phyloP scores from a whole-genome alignment of 164 flowering plant species.

The Chimonanthus praecox region DNA sequence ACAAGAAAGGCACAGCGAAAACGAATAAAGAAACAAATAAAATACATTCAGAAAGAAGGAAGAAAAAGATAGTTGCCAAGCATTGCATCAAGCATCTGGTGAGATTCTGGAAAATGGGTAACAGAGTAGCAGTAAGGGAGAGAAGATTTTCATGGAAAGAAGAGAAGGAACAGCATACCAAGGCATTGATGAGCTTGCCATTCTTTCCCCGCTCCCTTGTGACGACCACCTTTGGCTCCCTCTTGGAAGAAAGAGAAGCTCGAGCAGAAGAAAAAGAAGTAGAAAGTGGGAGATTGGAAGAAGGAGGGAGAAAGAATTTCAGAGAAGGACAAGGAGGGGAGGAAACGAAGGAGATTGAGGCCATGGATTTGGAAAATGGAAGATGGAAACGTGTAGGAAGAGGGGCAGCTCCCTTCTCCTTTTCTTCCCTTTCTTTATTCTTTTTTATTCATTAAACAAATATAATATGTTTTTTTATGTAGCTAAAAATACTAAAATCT shows the following conservation, averaged over 20 bases:
- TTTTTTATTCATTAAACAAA: background rate
- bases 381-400: conserved; percentile 6
- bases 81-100: too few species aligned
- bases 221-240: conserved; percentile 54
- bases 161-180: conserved; percentile 36
- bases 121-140: too few species aligned
- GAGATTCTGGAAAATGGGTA: too few species aligned
- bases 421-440: background rate
- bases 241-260: background rate
- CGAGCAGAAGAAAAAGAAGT: conserved; percentile 5
- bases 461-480: background rate
- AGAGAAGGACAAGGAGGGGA: background rate
- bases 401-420: background rate
- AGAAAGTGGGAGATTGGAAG: background rate
- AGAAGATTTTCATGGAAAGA: background rate
- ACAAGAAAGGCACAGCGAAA: background rate
- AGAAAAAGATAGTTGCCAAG: background rate
- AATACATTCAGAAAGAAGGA: background rate
- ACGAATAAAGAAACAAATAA: background rate
- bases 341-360: background rate
- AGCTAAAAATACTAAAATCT: background rate
- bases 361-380: background rate
- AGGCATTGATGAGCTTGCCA: conserved; percentile 65
- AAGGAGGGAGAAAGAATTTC: background rate
- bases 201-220: conserved; percentile 94